Evolutionary conservation across 768 basidiomycete species (phyloP).

Genomic region (Trichaptum fuscoviolaceum): DNA sequence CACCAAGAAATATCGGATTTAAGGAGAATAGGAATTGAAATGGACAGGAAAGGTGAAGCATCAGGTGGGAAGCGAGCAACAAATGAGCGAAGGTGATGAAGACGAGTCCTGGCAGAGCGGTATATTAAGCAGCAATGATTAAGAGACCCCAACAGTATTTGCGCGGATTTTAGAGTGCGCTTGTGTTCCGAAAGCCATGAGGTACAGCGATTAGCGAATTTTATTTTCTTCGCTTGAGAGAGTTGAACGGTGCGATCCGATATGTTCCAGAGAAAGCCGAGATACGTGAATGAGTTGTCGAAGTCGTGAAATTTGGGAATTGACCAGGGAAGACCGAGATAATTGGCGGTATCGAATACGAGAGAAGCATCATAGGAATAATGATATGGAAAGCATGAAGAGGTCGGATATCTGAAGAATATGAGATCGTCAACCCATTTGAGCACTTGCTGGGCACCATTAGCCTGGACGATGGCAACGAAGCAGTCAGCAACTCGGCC

Average conservation of each 20-base stretch:
- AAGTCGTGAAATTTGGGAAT: constrained; percentile 12
- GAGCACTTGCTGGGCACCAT: constrained; percentile 17
- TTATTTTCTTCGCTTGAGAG: constrained; percentile 23
- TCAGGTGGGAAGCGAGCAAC: neutral
- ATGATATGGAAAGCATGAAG: neutral
- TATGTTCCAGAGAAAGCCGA: constrained; percentile 30
- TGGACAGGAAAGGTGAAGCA: neutral
- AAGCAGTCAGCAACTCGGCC: constrained; percentile 28
- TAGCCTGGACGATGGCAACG: constrained; percentile 16
- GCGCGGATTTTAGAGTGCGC: neutral
- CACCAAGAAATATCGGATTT: constrained; percentile 24
- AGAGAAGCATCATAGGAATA: neutral
- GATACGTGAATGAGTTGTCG: constrained; percentile 15
- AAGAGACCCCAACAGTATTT: constrained; percentile 13
- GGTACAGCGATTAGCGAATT: constrained; percentile 17
- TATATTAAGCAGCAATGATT: constrained; percentile 31
- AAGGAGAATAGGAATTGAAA: constrained; percentile 6
- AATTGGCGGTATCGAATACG: neutral
- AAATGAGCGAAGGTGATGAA: constrained; percentile 27
- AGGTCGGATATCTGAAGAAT: constrained; percentile 21
- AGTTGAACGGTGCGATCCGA: constrained; percentile 20
- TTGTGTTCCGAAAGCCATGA: neutral
- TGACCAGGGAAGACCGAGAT: constrained; percentile 1
- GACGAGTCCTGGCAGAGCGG: constrained; percentile 24
- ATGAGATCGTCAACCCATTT: constrained; percentile 36